Conservation (phyloP, 148 eudicot genomes). For the Rhododendron mucronatum region DNA sequence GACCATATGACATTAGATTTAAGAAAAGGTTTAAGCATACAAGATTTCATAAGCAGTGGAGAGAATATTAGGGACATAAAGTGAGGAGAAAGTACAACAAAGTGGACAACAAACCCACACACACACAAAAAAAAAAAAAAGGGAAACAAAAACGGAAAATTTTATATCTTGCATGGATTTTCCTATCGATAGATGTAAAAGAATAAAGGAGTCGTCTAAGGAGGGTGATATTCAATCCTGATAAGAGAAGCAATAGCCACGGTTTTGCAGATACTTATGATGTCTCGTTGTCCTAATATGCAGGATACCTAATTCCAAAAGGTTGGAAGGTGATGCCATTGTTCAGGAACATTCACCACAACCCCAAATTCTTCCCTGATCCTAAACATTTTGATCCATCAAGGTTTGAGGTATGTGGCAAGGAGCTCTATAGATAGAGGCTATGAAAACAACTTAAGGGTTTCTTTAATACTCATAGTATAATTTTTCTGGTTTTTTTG, state of each 20-base stretch:
- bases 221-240: neutral
- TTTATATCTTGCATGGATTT: neutral
- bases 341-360: slow-evolving; percentile 90
- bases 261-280: neutral
- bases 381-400: slow-evolving; percentile 65
- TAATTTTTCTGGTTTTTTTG: slow-evolving; percentile 7
- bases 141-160: neutral
- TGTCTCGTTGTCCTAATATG: neutral
- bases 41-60: neutral
- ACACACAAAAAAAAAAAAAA: no score
- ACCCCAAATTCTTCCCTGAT: slow-evolving; percentile 57
- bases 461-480: neutral
- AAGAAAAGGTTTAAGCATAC: neutral
- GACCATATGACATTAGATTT: neutral
- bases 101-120: neutral
- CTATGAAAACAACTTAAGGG: neutral
- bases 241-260: neutral
- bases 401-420: slow-evolving; percentile 69
- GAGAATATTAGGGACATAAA: neutral
- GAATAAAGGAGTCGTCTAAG: neutral
- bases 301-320: slow-evolving; percentile 86
- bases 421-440: neutral
- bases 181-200: neutral
- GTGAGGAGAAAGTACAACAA: neutral
- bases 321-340: slow-evolving; percentile 97